Evolutionary conservation across 305 asterid genomes (phyloP).

Genomic region (Rubia tinctorum): DNA sequence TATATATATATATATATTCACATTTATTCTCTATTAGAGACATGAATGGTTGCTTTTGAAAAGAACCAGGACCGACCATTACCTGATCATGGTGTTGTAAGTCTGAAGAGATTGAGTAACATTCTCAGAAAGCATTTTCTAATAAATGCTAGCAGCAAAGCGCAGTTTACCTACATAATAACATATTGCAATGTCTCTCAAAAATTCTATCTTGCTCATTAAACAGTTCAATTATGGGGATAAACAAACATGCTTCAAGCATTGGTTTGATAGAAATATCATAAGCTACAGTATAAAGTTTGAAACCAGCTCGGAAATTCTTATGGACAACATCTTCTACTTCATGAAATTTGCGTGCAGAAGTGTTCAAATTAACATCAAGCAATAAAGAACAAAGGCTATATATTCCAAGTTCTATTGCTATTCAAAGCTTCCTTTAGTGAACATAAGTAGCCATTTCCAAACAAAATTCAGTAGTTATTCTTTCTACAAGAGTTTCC

Average conservation of each 20-base stretch:
- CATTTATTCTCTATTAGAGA: slow-evolving; percentile 8
- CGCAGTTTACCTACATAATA: slow-evolving; percentile 68
- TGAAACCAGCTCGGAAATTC: slow-evolving; percentile 52
- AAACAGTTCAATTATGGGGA: slow-evolving; percentile 3
- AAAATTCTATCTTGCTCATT: not conserved
- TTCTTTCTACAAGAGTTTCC: not conserved
- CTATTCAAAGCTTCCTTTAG: not conserved
- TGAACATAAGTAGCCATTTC: not conserved
- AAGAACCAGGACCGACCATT: slow-evolving; percentile 4
- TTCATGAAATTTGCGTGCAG: slow-evolving; percentile 60
- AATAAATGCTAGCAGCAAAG: slow-evolving; percentile 59
- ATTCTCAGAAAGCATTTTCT: slow-evolving; percentile 61
- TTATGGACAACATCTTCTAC: slow-evolving; percentile 52
- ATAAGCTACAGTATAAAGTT: slow-evolving; percentile 93
- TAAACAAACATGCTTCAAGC: slow-evolving; percentile 73
- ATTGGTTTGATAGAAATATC: slow-evolving; percentile 88
- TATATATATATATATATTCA: not conserved
- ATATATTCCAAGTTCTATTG: not conserved
- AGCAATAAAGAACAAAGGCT: not conserved
- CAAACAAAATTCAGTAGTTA: not conserved
- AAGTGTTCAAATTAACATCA: slow-evolving; percentile 8
- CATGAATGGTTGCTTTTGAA: not conserved
- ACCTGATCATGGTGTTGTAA: slow-evolving; percentile 94
- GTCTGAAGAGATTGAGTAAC: slow-evolving; percentile 76
- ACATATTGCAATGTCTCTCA: slow-evolving; percentile 16